Conservation (phyloP, 2,329 filamentous ascomycete genomes). For the Aspergillus terreus region DNA sequence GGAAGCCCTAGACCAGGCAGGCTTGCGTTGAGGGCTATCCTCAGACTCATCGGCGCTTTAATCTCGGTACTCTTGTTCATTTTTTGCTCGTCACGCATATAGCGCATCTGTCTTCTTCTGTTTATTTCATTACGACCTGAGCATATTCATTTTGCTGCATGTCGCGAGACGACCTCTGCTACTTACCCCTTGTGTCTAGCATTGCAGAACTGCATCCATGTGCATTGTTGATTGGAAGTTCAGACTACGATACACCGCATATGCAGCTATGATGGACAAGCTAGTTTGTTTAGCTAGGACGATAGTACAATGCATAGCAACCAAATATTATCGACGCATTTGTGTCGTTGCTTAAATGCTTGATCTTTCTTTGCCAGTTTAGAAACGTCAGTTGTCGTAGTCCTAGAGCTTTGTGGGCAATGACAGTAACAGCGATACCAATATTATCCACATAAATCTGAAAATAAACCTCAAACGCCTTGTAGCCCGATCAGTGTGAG, state of each 20-base stretch:
- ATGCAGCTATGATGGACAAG: constrained; percentile 18
- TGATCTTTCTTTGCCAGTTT: no score
- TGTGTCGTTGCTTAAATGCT: no score
- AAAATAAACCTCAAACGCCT: constrained; percentile 9
- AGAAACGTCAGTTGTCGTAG: no score
- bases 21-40: constrained; percentile 28
- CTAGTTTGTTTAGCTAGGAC: constrained; percentile 7
- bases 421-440: constrained; percentile 1
- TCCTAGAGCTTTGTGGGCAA: not conserved
- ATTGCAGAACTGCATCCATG: constrained; percentile 12
- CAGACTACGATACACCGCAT: constrained; percentile 10
- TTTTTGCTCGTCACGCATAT: constrained; percentile 34
- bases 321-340: no score
- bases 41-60: constrained; percentile 17
- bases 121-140: constrained; percentile 21
- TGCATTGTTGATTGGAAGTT: constrained; percentile 10
- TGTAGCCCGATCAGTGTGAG: constrained; percentile 2
- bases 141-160: constrained; percentile 24
- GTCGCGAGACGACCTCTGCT: constrained; percentile 21
- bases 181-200: constrained; percentile 11
- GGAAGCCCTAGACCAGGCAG: constrained; percentile 28
- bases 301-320: constrained; percentile 1
- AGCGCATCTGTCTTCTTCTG: constrained; percentile 23
- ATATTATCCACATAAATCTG: constrained; percentile 9
- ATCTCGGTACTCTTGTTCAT: constrained; percentile 22